Conservation (phyloP, 305 asterid genomes). For the Rubia occidens region DNA sequence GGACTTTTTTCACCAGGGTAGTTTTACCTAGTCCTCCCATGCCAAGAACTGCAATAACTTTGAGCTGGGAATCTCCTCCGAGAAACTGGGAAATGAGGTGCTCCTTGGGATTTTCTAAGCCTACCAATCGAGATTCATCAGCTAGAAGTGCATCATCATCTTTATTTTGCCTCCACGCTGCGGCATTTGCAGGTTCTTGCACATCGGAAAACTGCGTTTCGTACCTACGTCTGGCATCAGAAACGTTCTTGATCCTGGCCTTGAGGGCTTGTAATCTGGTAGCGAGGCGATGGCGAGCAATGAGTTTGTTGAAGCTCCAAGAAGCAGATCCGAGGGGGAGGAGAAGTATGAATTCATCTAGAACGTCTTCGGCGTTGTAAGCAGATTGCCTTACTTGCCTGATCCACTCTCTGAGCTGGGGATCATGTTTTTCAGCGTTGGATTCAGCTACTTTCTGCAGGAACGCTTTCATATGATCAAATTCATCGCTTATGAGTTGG, state of each 20-base stretch:
- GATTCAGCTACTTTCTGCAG: background rate
- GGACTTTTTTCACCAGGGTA: background rate
- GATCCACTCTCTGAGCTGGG: conserved; percentile 9
- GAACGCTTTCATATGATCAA: conserved; percentile 10
- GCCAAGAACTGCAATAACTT: conserved; percentile 5
- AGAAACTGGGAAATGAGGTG: conserved; percentile 2
- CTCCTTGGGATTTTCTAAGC: conserved; percentile 6
- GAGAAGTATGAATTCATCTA: conserved; percentile 7
- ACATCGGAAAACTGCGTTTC: background rate
- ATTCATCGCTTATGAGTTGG: background rate
- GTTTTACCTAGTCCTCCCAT: conserved; percentile 14
- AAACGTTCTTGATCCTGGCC: background rate
- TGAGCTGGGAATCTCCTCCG: background rate
- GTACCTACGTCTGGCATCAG: background rate
- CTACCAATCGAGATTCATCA: conserved; percentile 2
- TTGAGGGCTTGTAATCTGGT: background rate
- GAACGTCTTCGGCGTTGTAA: conserved; percentile 10
- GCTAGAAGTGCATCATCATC: conserved; percentile 4
- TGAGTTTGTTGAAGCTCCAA: background rate
- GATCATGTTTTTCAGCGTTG: background rate
- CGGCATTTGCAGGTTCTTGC: background rate
- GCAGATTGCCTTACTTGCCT: conserved; percentile 12
- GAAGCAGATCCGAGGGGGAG: background rate
- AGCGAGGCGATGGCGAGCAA: background rate
- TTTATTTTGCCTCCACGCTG: background rate